These are phyloP conservation scores for Sarcodon sp. DNA, from an alignment of 768 basidiomycete species.

Conservation along the genomic window DNA sequence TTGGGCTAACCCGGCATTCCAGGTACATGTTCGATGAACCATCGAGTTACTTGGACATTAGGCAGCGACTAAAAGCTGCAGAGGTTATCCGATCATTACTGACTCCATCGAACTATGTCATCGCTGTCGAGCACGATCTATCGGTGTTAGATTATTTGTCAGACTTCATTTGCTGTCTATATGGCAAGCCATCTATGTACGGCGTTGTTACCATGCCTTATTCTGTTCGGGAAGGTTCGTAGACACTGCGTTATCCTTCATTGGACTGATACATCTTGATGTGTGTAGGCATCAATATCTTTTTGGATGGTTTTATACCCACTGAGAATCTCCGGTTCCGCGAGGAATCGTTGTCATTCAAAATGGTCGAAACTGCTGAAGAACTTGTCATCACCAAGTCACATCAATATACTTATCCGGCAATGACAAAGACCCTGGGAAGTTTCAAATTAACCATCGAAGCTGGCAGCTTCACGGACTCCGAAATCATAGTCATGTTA, in stretches of 20 bases:
- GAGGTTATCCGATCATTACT: conserved; percentile 88
- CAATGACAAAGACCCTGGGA: conserved; percentile 96
- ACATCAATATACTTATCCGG: conserved; percentile 80
- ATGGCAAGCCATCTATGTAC: conserved; percentile 95
- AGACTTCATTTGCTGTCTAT: conserved; percentile 95
- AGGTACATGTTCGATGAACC: conserved; percentile 99
- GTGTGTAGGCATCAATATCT: conserved; percentile 88
- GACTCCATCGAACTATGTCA: conserved; percentile 76
- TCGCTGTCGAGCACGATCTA: conserved; percentile 97
- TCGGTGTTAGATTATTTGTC: conserved; percentile 97
- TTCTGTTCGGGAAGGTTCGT: conserved; percentile 88
- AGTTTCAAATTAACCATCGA: conserved; percentile 92
- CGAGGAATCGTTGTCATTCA: conserved; percentile 90
- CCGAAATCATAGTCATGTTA: conserved; percentile 98
- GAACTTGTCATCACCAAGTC: conserved; percentile 82
- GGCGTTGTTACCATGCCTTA: conserved; percentile 99
- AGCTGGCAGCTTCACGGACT: conserved; percentile 88
- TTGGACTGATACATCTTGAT: background rate
- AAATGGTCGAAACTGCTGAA: conserved; percentile 94
- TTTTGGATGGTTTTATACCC: conserved; percentile 96
- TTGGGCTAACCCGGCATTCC: conserved; percentile 3
- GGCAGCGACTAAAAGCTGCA: conserved; percentile 89
- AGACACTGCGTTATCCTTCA: background rate
- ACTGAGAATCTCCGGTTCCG: conserved; percentile 98
- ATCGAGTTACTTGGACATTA: conserved; percentile 94